These are phyloP conservation scores for Blastobotrys capitulatus DNA, from an alignment of 1,139 yeast species.

Conservation along the genomic window DNA sequence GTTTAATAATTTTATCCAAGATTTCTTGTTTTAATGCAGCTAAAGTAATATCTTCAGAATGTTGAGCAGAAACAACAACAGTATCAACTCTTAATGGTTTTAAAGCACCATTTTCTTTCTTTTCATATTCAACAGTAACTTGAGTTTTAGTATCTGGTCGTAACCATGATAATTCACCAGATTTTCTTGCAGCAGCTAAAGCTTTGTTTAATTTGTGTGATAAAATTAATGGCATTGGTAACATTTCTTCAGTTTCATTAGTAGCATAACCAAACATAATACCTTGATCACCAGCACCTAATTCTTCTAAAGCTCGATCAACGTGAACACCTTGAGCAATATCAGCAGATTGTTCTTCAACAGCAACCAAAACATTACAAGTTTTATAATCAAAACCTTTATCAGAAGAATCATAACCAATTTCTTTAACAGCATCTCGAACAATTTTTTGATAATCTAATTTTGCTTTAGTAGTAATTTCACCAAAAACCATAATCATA, in stretches of 20 bases:
- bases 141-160: slow-evolving; percentile 99
- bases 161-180: slow-evolving; percentile 90
- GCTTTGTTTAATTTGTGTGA: slow-evolving; percentile 97
- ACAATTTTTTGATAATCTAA: slow-evolving; percentile 95
- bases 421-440: slow-evolving; percentile 97
- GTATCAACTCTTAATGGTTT: slow-evolving; percentile 96
- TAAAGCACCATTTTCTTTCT: slow-evolving; percentile 85
- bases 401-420: slow-evolving; percentile 93
- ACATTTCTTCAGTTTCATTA: slow-evolving; percentile 95
- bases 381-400: slow-evolving; percentile 99
- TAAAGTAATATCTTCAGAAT: slow-evolving; percentile 91
- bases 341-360: slow-evolving; percentile 99
- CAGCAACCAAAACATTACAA: slow-evolving; percentile 97
- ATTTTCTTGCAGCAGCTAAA: slow-evolving; percentile 95
- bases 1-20: slow-evolving; percentile 72
- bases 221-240: slow-evolving; percentile 90
- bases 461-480: slow-evolving; percentile 93
- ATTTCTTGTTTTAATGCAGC: slow-evolving; percentile 82
- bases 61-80: slow-evolving; percentile 95
- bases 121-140: slow-evolving; percentile 93
- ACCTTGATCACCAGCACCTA: slow-evolving; percentile 99
- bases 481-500: slow-evolving; percentile 99
- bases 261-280: slow-evolving; percentile 99
- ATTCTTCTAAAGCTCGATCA: slow-evolving; percentile 93
- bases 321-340: slow-evolving; percentile 99